A percentile compares a stretch with the other conserved stretches of the same genome.
These are phyloP conservation scores for Leccinum subatratum DNA, from an alignment of 1,284 basidiomycete genomes.

Conservation along the genomic window DNA sequence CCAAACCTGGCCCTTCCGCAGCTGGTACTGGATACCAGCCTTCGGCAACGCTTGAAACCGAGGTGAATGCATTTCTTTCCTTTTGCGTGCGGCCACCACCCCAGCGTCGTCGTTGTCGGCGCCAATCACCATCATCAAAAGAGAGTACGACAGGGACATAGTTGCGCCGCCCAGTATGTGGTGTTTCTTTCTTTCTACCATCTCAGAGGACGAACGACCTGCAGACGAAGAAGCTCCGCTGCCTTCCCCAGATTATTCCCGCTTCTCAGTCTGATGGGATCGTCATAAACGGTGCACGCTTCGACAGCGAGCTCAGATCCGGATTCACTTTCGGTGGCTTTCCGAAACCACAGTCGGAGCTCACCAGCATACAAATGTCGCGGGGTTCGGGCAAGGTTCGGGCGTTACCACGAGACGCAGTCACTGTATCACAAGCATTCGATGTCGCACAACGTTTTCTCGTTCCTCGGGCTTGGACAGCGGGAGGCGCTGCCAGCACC, in stretches of 20 bases:
- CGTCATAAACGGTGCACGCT: background rate
- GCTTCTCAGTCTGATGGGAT: conserved; percentile 27
- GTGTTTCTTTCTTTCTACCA: conserved; percentile 43
- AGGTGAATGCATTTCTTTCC: background rate
- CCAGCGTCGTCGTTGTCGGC: background rate
- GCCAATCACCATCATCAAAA: background rate
- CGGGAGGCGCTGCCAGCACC: conserved; percentile 10
- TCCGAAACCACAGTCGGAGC: conserved; percentile 29
- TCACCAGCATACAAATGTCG: conserved; percentile 10
- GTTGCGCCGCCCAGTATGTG: conserved; percentile 6
- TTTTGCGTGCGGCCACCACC: background rate
- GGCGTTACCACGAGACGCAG: conserved; percentile 48
- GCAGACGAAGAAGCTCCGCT: conserved; percentile 44
- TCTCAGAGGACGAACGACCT: conserved; percentile 61
- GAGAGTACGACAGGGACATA: background rate
- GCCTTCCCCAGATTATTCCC: conserved; percentile 25
- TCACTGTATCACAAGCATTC: conserved; percentile 94
- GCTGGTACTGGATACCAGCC: background rate
- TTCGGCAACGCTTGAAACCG: no score
- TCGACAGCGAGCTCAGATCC: conserved; percentile 20
- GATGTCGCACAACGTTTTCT: conserved; percentile 90
- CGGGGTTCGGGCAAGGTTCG: no score
- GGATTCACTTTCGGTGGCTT: conserved; percentile 31
- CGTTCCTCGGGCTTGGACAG: conserved; percentile 67
- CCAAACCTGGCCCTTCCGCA: background rate